Evolutionary conservation across 202 grass and related monocot genomes (phyloP).

Genomic region (Carex arenaria): DNA sequence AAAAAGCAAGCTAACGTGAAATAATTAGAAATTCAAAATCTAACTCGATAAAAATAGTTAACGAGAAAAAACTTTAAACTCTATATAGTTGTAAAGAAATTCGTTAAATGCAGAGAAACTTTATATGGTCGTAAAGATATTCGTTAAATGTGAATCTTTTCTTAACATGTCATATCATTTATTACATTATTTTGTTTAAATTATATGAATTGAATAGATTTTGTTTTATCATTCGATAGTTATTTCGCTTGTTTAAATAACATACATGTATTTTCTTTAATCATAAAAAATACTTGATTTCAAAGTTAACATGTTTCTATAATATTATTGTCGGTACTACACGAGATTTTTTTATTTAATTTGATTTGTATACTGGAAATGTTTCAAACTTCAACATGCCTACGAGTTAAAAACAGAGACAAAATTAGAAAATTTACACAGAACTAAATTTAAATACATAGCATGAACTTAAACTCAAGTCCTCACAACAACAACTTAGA

Average conservation of each 20-base stretch:
- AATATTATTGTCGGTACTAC: background rate
- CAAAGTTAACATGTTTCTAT: background rate
- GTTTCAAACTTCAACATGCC: background rate
- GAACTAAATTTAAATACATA: too few relatives aligned
- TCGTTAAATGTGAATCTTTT: too few relatives aligned
- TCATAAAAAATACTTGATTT: background rate
- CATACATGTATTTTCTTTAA: background rate
- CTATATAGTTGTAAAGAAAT: background rate
- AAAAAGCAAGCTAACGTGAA: background rate
- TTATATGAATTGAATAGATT: background rate
- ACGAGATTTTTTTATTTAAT: background rate
- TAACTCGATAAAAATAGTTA: background rate
- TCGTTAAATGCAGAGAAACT: background rate
- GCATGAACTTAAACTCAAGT: too few relatives aligned
- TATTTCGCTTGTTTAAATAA: background rate
- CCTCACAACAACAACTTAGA: too few relatives aligned
- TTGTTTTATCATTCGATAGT: background rate
- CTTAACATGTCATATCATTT: background rate
- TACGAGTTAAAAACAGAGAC: background rate
- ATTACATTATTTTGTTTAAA: background rate
- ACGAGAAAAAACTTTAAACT: background rate
- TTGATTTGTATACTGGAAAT: background rate
- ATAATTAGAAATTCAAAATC: background rate
- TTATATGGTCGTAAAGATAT: background rate
- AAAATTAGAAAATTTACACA: too few relatives aligned